Base-by-base conservation (phyloP, 2,329 filamentous ascomycete genomes). In the Cladophialophora yegresii region DNA sequence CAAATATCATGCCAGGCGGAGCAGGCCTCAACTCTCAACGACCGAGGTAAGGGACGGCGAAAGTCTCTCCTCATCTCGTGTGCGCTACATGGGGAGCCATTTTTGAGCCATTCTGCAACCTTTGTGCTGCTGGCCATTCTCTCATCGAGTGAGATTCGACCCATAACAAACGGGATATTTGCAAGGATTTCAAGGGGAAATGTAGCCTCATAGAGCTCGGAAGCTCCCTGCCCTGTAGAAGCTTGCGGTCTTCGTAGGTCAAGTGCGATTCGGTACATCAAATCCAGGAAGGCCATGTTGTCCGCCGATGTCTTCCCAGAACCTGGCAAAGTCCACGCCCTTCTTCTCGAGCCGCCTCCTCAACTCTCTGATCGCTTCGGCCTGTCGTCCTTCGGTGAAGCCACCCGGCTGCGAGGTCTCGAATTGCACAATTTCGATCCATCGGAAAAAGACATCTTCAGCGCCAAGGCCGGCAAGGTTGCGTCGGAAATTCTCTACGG, bases 381-480 rank as follows among this genome's bases (percentile, higher is more conserved):
- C 81, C 77, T 96, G 92, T 72, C 87, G 84, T 73, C 92, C 89
- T 0, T 83, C 79, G 1, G 88, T 90, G 73, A 96, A 96, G 0
- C 90, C 91, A 20, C 89, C 91, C 0, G 92, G 90, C 70, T 85
- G 84, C 40, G 87, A 89, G 49, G 90, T 89, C 78, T 96, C 92
- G 72, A 87, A 96, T 78, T 97, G 92, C 56, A 97, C 87, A 73
- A 96, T 84, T 79, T 97, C 93, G 55, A 96, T 90, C 92, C 92
- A 96, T 61, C 89, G 86, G 79, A 90, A 96, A 79, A 97, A 97
- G 59, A 97, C 76, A 68, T 89, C 87, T 76, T 96, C 93, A 77
- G 96, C 96, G 50, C 89, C 92, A 76, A 95, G 82, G 2, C 83
- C 83, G 1, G 85, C 83, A 70, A 97, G 82, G 22, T 87, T 87